A percentile compares a stretch with the other conserved stretches of the same genome.
These are phyloP conservation scores for Globisporangium orthogonon DNA, from an alignment of 352 stramenopile species.

Conservation along the genomic window DNA sequence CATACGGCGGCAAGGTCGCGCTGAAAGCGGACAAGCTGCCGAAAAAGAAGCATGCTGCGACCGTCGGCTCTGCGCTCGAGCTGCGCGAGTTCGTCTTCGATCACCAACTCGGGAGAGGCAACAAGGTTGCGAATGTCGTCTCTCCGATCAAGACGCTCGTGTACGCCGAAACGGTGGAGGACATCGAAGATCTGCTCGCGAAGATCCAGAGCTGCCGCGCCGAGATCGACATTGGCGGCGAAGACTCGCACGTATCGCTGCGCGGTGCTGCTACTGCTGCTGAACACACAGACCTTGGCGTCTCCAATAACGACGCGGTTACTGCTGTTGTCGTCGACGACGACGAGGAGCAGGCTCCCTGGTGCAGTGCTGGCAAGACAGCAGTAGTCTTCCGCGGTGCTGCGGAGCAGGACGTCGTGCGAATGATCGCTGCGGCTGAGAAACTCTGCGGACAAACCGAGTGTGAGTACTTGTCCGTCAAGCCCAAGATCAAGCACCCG, in stretches of 20 bases:
- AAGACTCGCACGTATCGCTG: neutral
- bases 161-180: conserved; percentile 37
- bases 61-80: conserved; percentile 34
- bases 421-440: conserved; percentile 32
- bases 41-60: conserved; percentile 34
- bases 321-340: neutral
- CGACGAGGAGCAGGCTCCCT: conserved; percentile 14
- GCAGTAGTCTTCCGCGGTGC: conserved; percentile 47
- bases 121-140: conserved; percentile 44
- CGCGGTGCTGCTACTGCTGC: neutral
- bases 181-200: conserved; percentile 32
- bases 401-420: conserved; percentile 34
- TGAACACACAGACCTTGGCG: neutral
- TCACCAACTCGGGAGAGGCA: conserved; percentile 49
- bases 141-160: conserved; percentile 42
- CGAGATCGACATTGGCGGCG: neutral
- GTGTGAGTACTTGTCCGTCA: conserved; percentile 48
- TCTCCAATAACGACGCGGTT: neutral
- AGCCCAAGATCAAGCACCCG: conserved; percentile 40
- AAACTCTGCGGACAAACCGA: conserved; percentile 31
- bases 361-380: conserved; percentile 36
- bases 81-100: conserved; percentile 57
- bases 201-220: conserved; percentile 27
- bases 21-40: conserved; percentile 20
- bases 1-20: conserved; percentile 44